A percentile compares a stretch with the other conserved stretches of the same genome.
These are phyloP conservation scores for Psilocybe subaeruginosa DNA, from an alignment of 768 basidiomycete species.

Conservation along the genomic window DNA sequence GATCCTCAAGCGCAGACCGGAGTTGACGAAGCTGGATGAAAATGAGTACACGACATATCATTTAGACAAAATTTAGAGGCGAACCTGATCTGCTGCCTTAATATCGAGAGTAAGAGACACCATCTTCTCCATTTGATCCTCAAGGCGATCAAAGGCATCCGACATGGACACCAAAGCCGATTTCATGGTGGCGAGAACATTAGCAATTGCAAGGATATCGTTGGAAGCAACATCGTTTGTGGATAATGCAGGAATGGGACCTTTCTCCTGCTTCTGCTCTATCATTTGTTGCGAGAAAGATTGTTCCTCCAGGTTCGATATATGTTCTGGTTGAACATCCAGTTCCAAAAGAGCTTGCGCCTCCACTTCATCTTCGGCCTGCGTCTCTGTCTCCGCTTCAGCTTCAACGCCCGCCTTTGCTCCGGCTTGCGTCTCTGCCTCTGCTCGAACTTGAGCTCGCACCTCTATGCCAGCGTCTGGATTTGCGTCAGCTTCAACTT, in stretches of 20 bases:
- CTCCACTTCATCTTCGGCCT: background rate
- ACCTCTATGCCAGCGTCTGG: background rate
- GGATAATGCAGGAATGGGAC: conserved; percentile 7
- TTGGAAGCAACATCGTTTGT: conserved; percentile 30
- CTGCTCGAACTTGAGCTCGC: background rate
- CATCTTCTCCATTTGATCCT: conserved; percentile 46
- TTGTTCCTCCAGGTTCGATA: too few species aligned
- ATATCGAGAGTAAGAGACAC: conserved; percentile 46
- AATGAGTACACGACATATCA: conserved; percentile 3
- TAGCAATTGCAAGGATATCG: conserved; percentile 45
- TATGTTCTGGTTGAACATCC: too few species aligned
- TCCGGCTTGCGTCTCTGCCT: background rate
- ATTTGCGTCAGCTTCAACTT: background rate
- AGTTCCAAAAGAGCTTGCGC: too few species aligned
- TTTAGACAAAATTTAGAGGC: conserved; percentile 9
- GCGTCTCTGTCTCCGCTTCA: background rate
- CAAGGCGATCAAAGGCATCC: conserved; percentile 46
- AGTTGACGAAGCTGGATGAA: conserved; percentile 43
- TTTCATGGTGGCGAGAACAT: conserved; percentile 50
- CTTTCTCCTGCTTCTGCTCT: background rate
- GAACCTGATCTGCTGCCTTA: conserved; percentile 46
- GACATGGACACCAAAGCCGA: conserved; percentile 41
- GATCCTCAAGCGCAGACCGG: conserved; percentile 37
- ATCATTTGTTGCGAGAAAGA: background rate
- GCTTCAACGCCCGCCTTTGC: background rate